Percentiles rank a stretch among this genome's conserved stretches.
phyloP scores from a whole-genome alignment of 2,329 filamentous ascomycete species.

The Gaeumannomyces tritici region DNA sequence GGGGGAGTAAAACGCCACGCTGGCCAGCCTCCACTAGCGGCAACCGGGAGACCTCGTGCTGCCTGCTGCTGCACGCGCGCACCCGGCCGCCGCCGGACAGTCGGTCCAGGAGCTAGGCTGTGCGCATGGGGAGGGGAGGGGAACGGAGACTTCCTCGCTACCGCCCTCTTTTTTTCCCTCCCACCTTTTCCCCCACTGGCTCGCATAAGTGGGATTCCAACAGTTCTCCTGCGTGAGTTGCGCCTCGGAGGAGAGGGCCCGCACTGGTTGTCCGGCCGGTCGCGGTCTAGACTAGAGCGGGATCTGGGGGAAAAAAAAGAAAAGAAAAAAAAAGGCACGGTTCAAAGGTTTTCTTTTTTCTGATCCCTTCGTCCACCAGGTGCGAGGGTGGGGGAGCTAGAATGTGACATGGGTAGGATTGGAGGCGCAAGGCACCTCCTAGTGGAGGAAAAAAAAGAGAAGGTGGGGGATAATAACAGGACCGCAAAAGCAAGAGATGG shows the following conservation, averaged over 20 bases:
- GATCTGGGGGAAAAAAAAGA: no score
- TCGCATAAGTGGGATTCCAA: background rate
- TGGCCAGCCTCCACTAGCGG: background rate
- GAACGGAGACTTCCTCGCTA: no score
- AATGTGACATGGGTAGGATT: background rate
- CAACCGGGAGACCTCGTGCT: background rate
- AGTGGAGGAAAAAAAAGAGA: background rate
- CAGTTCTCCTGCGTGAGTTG: no score
- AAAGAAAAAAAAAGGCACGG: no score
- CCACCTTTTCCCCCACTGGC: background rate
- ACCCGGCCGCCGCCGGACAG: no score
- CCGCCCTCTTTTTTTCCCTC: background rate
- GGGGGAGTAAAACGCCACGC: background rate
- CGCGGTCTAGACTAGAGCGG: background rate
- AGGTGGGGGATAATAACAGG: no score
- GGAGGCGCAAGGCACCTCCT: background rate
- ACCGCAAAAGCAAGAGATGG: no score
- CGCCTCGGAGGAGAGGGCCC: no score
- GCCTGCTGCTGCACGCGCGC: background rate
- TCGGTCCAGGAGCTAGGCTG: no score
- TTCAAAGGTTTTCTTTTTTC: background rate
- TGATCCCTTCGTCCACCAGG: background rate
- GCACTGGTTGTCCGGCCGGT: background rate
- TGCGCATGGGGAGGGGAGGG: no score
- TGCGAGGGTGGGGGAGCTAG: background rate